Percentiles rank a stretch among this genome's conserved stretches.
These are phyloP conservation scores for Dryas drummondii DNA, from an alignment of 306 rosid species.

Conservation along the genomic window DNA sequence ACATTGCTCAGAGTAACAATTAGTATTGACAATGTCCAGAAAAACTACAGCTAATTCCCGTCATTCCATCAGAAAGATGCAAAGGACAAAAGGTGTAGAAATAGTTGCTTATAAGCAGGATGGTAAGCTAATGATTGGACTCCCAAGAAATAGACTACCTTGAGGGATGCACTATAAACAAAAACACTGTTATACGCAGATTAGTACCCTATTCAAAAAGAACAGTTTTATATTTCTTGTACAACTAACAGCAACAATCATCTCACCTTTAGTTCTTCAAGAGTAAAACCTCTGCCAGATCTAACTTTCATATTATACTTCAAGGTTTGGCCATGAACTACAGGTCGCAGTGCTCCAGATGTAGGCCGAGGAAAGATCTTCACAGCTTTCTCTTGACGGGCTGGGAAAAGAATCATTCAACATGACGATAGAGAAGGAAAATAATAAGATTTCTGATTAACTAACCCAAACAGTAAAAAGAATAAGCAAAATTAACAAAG, in stretches of 20 bases:
- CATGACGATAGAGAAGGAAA: neutral
- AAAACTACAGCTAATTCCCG: neutral
- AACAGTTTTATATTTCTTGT: no score
- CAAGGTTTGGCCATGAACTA: constrained; percentile 68
- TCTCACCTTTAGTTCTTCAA: constrained; percentile 29
- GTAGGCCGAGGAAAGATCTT: constrained; percentile 69
- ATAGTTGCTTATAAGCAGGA: neutral
- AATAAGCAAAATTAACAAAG: neutral
- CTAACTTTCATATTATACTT: constrained; percentile 70
- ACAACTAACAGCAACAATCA: neutral
- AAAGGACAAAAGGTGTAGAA: neutral
- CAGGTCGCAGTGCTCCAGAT: constrained; percentile 57
- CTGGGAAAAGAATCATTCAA: constrained; percentile 26
- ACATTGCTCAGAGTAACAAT: no score
- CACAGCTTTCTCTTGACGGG: constrained; percentile 68
- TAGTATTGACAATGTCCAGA: neutral
- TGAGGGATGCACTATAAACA: neutral
- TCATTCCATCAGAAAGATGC: neutral
- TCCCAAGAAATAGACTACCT: neutral
- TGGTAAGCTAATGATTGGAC: neutral
- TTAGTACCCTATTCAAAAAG: no score
- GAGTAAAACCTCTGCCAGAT: constrained; percentile 64
- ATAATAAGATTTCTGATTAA: neutral
- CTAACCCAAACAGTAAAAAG: neutral
- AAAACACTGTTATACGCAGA: no score